Evolutionary conservation across 441 rosid species (phyloP), one percentile per base, ranked within the genome.

Genomic region (Erodium moschatum): DNA sequence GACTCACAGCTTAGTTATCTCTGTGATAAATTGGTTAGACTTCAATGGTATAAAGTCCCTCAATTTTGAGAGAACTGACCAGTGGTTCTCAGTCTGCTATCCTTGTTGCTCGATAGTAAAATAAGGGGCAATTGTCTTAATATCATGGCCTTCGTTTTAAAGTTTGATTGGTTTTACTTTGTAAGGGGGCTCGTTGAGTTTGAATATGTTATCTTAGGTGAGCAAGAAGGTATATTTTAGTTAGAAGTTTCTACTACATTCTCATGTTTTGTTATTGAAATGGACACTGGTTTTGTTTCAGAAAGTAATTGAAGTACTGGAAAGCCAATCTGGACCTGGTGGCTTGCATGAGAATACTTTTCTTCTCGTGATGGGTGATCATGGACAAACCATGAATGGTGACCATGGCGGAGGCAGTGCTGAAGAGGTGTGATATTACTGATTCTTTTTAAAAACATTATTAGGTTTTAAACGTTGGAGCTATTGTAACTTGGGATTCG

Each of bases 331-430:
- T 31, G 87, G 87, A 70, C 90, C 92, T 0, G 96, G 97, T 70
- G 91, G 89, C 42, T 72, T 88, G 67, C 96, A 91, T 79, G 97
- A 89, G 82, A 89, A 80, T 68, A 94, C 96, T 67, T 76, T 88
- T 75, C 92, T 94, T 70, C 82, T 94, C 71, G 97, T 94, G 68
- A 89, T 91, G 96, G 98, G 97, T 73, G 97, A 94, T 75, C 98
- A 94, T 80, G 98, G 98, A 66, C 97, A 94, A 89, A 91, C 98
- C 64, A 68, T 88, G 70, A 89, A 91, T 70, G 99, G 99, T 69
- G 97, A 91, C 85, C 98, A 94, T 82, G 97, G 97, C 29, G 98
- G 98, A 77, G 98, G 97, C 67, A 87, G 92, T 83, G 80, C 95
- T 44, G 97, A 91, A 83, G 98, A 91, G 92, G 98, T 94, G 67